These are phyloP conservation scores for Aspergillus ruber DNA, from an alignment of 2,329 filamentous ascomycete species.

Conservation along the genomic window DNA sequence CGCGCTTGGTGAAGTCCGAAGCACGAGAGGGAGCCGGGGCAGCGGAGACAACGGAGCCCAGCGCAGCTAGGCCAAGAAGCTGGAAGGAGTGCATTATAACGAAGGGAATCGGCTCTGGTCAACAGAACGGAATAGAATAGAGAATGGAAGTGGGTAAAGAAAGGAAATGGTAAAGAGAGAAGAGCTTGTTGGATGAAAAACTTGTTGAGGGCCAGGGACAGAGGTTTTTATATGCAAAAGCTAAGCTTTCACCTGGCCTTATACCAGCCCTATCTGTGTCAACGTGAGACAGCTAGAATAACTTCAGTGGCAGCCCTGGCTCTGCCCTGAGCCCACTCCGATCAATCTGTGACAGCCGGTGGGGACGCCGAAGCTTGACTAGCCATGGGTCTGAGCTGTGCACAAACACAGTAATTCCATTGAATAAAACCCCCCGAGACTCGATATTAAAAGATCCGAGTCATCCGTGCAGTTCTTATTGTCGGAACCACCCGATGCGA, in stretches of 20 bases:
- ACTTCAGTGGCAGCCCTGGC: too few species aligned
- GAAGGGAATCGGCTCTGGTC: constrained; percentile 4
- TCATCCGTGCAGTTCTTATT: background rate
- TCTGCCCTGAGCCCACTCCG: background rate
- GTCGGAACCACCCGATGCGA: background rate
- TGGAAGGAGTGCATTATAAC: constrained; percentile 17
- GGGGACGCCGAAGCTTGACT: background rate
- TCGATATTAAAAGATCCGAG: background rate
- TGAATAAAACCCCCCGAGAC: background rate
- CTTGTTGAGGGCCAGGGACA: background rate
- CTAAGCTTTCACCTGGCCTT: background rate
- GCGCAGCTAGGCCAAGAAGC: constrained; percentile 10
- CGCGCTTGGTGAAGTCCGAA: constrained; percentile 19
- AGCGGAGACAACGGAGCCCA: constrained; percentile 15
- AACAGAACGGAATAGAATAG: constrained; percentile 6
- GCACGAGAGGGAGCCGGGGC: constrained; percentile 16
- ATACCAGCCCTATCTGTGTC: background rate
- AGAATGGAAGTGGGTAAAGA: background rate
- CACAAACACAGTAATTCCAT: background rate
- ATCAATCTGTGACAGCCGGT: background rate
- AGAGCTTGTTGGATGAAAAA: background rate
- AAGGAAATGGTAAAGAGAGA: background rate
- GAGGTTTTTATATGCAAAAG: background rate
- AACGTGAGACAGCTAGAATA: background rate
- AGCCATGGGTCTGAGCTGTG: too few species aligned